Conservation (phyloP, 139 green algal species). For the Picocystis salinarum region DNA sequence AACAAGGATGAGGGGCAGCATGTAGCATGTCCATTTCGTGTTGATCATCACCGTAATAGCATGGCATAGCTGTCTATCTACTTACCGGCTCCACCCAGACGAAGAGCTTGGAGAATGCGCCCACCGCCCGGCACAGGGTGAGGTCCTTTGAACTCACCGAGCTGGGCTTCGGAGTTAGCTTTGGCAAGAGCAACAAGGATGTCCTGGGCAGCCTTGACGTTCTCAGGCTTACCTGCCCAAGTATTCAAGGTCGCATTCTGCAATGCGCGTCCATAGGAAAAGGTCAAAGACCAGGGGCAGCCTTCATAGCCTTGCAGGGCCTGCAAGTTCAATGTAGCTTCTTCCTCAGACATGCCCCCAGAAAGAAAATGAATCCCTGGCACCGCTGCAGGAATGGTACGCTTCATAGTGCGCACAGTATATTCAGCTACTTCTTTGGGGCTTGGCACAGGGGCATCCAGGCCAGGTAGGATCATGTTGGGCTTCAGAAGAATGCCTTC, state of each 20-base stretch:
- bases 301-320: conserved; percentile 32
- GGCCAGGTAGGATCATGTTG: conserved; percentile 7
- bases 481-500: not conserved
- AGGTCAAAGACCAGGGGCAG: conserved; percentile 83
- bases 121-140: conserved; percentile 46
- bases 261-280: conserved; percentile 64
- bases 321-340: conserved; percentile 66
- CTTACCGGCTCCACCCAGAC: conserved; percentile 39
- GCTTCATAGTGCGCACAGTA: too few relatives aligned
- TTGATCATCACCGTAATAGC: too few relatives aligned
- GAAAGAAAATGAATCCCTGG: conserved; percentile 90
- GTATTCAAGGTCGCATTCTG: conserved; percentile 23
- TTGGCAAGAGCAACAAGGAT: conserved; percentile 41
- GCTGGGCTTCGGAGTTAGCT: conserved; percentile 51
- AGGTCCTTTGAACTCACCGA: conserved; percentile 38
- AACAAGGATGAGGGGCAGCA: too few relatives aligned
- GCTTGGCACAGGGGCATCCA: conserved; percentile 27
- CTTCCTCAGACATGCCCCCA: conserved; percentile 65
- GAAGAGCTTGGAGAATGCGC: conserved; percentile 42
- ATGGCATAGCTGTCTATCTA: too few relatives aligned
- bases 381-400: conserved; percentile 59
- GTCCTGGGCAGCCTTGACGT: conserved; percentile 33
- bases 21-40: too few relatives aligned
- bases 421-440: conserved; percentile 44
- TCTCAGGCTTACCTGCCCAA: conserved; percentile 36